phyloP scores from a whole-genome alignment of 768 basidiomycete species.

The Suillus tomentosus region DNA sequence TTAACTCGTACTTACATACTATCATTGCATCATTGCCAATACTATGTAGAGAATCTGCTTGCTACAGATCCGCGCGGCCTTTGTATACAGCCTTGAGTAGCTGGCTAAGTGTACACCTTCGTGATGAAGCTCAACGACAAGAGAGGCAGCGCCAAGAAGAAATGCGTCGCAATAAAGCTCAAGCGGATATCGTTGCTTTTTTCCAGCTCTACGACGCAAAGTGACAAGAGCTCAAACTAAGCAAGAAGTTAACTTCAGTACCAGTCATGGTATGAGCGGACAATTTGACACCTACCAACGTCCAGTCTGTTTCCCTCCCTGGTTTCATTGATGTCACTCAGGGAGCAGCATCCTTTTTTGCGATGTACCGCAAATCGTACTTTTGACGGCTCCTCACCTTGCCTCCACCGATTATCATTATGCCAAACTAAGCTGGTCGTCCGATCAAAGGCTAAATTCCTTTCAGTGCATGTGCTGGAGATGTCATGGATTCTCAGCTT shows the following conservation, averaged over 20 bases:
- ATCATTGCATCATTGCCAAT: no score
- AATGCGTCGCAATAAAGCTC: constrained; percentile 12
- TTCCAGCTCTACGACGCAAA: constrained; percentile 34
- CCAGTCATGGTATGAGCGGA: background rate
- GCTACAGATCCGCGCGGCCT: no score
- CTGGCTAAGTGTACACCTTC: background rate
- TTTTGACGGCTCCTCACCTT: background rate
- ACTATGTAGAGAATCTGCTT: no score
- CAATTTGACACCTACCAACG: no score
- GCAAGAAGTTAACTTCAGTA: constrained; percentile 21
- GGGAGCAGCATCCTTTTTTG: no score
- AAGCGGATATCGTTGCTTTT: constrained; percentile 14
- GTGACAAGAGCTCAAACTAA: constrained; percentile 38
- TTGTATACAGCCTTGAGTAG: no score
- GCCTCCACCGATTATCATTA: background rate
- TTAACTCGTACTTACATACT: no score
- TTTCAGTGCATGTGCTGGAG: background rate
- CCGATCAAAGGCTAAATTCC: background rate
- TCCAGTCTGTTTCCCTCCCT: no score
- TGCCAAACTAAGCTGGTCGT: no score
- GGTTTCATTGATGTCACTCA: no score
- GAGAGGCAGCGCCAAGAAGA: constrained; percentile 18
- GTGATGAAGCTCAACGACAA: constrained; percentile 10
- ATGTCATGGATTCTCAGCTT: background rate
- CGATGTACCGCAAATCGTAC: background rate